Conservation (phyloP, 78 protist genomes). For the Cavenderia fasciculata region DNA sequence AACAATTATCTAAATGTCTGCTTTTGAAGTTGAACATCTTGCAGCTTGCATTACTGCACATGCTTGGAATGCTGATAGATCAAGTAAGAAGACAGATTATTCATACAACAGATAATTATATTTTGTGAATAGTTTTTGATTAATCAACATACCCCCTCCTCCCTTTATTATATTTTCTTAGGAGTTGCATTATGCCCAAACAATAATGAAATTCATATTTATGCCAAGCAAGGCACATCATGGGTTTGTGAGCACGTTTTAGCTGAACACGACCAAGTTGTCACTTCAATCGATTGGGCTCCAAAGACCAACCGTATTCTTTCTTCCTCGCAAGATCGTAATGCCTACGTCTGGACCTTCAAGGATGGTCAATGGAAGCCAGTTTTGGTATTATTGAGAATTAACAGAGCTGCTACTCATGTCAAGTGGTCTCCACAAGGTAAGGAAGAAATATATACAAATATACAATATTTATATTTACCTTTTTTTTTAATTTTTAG, state of each 20-base stretch:
- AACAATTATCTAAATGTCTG: conserved; percentile 25
- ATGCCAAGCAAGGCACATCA: conserved; percentile 45
- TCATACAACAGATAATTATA: not conserved
- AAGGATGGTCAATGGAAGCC: conserved; percentile 90
- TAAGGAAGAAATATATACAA: not conserved
- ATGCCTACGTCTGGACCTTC: conserved; percentile 96
- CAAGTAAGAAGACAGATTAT: conserved; percentile 51
- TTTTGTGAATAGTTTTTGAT: not conserved
- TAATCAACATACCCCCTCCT: not conserved
- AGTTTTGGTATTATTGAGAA: conserved; percentile 91
- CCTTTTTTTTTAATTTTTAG: too few species aligned
- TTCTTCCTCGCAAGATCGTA: conserved; percentile 94
- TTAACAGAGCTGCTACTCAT: conserved; percentile 93
- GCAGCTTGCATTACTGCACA: conserved; percentile 83
- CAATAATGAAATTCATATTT: conserved; percentile 85
- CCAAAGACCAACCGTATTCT: conserved; percentile 91
- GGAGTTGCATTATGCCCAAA: conserved; percentile 95
- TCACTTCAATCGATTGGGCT: conserved; percentile 96
- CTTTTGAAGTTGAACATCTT: conserved; percentile 60
- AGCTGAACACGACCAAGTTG: conserved; percentile 90
- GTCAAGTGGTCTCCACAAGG: conserved; percentile 91
- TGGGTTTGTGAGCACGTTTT: conserved; percentile 47
- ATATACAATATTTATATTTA: too few species aligned
- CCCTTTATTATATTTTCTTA: conserved; percentile 3
- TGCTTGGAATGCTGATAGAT: conserved; percentile 91